Evolutionary conservation across 352 stramenopile species (phyloP), one percentile per base, ranked within the genome.

Genomic region (Phytopythium kandeliae): DNA sequence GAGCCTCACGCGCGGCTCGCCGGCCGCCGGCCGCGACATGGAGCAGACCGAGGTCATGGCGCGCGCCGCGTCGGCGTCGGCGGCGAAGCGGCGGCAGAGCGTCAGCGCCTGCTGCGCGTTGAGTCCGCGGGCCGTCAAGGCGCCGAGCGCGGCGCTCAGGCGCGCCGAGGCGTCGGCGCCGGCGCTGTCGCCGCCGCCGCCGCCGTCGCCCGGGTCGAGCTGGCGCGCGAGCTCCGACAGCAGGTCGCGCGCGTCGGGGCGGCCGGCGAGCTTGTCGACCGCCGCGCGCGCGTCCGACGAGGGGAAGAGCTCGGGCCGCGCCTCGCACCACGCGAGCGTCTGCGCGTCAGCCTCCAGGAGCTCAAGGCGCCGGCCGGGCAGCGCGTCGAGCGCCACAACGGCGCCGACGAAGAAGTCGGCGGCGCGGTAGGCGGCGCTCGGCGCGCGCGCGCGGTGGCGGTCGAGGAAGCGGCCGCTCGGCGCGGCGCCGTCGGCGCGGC

Each of bases 391-490:
- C 12, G 36, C 57, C 15, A 95, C 52, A 12, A 85, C 58, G 6
- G 78, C 79, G 12, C 85, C 85, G 9, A 93, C 73, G 47, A 68
- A 89, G 41, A 94, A 86, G 41, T 95, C 83, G 8, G 54, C 56
- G 13, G 73, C 65, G 12, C 46, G 49, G 44, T 86, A 89, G 25
- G 69, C 47, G 15, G 34, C 47, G 16, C 47, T 21, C 25, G 54
- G 25, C 19, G 62, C 67, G 51, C 76, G 76, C 51, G 86, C 92
- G 1, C 70, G 65, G 12, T 74, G 79, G 9, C 84, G 81, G 35
- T 93, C 79, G 4, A 95, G 65, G 48, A 95, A 94, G 2, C 81
- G 71, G 0, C 84, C 84, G 10, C 74, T 77, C n/a, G n/a, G n/a
- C 3, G 50, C 31, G n/a, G 9, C 33, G 30, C 19, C 57, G 9